Conservation (phyloP, 2,329 filamentous ascomycete species). For the Beauveria brongniartii region DNA sequence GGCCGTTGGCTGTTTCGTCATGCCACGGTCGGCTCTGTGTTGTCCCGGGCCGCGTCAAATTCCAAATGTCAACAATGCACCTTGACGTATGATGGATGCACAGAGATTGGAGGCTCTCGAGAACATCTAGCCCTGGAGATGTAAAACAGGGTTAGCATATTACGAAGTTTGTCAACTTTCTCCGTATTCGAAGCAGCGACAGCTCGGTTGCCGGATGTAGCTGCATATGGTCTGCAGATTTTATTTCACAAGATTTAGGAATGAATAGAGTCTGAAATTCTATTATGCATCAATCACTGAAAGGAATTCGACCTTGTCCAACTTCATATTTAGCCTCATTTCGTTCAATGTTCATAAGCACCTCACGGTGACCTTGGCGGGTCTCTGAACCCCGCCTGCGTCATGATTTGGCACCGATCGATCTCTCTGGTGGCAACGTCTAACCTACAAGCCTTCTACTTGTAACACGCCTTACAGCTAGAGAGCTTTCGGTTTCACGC, state of each 20-base stretch:
- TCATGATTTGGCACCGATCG: slow-evolving; percentile 2
- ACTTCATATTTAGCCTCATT: not conserved
- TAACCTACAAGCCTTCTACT: not conserved
- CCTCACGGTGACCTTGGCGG: not conserved
- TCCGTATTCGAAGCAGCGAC: no score
- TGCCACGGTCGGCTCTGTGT: slow-evolving; percentile 3
- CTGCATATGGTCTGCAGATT: no score
- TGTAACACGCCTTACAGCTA: not conserved
- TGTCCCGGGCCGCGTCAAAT: slow-evolving; percentile 2
- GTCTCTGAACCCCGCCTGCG: slow-evolving; percentile 1
- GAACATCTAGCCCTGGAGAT: not conserved
- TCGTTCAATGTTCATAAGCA: not conserved
- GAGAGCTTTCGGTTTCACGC: no score
- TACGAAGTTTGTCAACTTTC: no score
- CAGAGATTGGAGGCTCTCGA: not conserved
- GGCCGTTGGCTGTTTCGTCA: slow-evolving; percentile 1
- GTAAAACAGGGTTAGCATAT: no score
- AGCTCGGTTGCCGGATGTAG: no score
- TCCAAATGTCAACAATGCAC: not conserved
- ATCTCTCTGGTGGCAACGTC: not conserved
- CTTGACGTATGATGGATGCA: not conserved
- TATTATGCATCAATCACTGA: no score
- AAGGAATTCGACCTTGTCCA: no score
- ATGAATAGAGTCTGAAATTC: no score
- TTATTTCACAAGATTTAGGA: no score